Evolutionary conservation across 2,329 filamentous ascomycete genomes (phyloP).

Genomic region (Fusarium sp.): DNA sequence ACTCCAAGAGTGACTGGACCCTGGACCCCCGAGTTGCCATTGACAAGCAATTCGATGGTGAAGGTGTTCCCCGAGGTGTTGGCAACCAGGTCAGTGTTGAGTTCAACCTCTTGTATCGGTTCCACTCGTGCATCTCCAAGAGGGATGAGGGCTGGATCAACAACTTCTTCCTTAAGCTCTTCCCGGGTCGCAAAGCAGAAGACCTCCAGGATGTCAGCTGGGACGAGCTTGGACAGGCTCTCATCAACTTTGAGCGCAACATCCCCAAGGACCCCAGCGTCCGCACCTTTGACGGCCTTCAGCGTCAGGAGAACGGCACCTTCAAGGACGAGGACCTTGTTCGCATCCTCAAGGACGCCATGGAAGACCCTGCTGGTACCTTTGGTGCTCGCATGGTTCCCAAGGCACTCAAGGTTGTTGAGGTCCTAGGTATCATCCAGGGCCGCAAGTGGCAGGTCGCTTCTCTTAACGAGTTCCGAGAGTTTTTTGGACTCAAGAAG

Average conservation of each 20-base stretch:
- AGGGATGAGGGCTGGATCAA: conserved; percentile 73
- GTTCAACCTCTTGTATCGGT: conserved; percentile 76
- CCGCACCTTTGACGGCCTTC: conserved; percentile 61
- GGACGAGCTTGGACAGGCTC: conserved; percentile 35
- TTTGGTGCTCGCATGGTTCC: conserved; percentile 72
- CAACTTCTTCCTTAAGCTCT: conserved; percentile 56
- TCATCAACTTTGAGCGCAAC: conserved; percentile 28
- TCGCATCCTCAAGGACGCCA: conserved; percentile 65
- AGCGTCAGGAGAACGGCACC: conserved; percentile 61
- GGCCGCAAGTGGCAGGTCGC: conserved; percentile 71
- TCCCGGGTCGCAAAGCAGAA: conserved; percentile 47
- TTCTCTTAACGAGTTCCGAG: conserved; percentile 73
- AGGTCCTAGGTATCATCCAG: conserved; percentile 72
- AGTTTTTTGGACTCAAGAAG: conserved; percentile 70
- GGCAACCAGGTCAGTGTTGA: conserved; percentile 77
- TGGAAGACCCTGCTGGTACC: conserved; percentile 69
- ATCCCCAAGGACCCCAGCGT: conserved; percentile 54
- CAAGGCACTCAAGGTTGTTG: conserved; percentile 68
- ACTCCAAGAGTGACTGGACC: conserved; percentile 69
- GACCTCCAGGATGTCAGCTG: conserved; percentile 52
- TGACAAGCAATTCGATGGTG: conserved; percentile 53
- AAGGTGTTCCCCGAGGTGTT: conserved; percentile 64
- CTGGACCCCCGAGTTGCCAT: conserved; percentile 73
- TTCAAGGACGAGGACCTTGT: conserved; percentile 70
- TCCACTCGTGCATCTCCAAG: conserved; percentile 71